Evolutionary conservation across 306 rosid species (phyloP).

Genomic region (Prunus dulcis): DNA sequence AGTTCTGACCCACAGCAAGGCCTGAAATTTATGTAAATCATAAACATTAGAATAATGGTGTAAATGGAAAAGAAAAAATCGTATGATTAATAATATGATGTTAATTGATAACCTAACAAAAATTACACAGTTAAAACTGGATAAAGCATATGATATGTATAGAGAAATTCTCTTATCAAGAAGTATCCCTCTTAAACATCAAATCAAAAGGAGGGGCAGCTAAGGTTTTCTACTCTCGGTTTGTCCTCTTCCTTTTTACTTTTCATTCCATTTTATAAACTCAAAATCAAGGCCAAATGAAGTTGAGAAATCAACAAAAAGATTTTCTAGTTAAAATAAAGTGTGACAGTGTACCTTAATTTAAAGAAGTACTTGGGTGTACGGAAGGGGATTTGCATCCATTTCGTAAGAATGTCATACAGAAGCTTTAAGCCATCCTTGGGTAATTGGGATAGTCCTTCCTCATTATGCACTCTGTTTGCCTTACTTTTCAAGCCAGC

Average conservation of each 20-base stretch:
- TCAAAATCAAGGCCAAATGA: background rate
- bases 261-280: too few relatives aligned
- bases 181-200: too few relatives aligned
- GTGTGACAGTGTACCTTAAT: slow-evolving; percentile 41
- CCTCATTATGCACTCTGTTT: slow-evolving; percentile 12
- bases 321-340: background rate
- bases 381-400: slow-evolving; percentile 48
- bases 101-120: background rate
- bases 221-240: too few relatives aligned
- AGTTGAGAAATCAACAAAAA: background rate
- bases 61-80: background rate
- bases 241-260: too few relatives aligned
- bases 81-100: background rate
- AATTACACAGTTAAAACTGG: too few relatives aligned
- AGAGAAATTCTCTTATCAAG: too few relatives aligned
- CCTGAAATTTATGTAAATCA: slow-evolving; percentile 37
- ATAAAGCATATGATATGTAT: too few relatives aligned
- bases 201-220: too few relatives aligned
- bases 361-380: slow-evolving; percentile 53
- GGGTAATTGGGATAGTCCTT: slow-evolving; percentile 23
- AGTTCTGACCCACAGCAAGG: slow-evolving; percentile 49
- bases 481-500: slow-evolving; percentile 27
- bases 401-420: slow-evolving; percentile 31
- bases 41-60: background rate
- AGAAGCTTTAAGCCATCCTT: slow-evolving; percentile 31